phyloP scores from a whole-genome alignment of 1,139 yeast genomes.

The Taphrina flavorubra region DNA sequence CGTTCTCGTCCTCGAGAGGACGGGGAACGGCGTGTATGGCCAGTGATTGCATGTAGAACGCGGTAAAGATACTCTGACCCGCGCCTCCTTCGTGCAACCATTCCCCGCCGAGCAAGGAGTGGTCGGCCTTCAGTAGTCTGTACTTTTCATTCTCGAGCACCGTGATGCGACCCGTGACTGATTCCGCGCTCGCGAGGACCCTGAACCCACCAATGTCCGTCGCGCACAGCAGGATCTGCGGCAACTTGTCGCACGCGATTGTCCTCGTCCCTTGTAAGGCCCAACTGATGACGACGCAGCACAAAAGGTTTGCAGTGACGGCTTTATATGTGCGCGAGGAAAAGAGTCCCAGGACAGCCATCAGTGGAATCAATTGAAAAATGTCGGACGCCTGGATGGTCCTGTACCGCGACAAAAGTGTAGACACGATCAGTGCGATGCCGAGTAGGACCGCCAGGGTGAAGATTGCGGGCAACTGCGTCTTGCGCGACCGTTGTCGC shows the following conservation, averaged over 20 bases:
- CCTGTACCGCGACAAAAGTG: not conserved
- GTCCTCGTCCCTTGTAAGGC: conserved; percentile 1
- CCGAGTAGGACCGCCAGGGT: not conserved
- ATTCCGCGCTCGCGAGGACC: conserved; percentile 14
- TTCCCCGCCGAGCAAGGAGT: conserved; percentile 36
- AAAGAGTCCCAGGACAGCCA: not conserved
- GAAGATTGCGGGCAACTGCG: conserved; percentile 7
- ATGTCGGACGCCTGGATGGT: conserved; percentile 8
- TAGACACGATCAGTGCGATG: not conserved
- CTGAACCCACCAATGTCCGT: conserved; percentile 14
- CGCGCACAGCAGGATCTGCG: conserved; percentile 8
- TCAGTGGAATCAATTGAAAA: conserved; percentile 2
- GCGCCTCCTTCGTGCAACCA: conserved; percentile 12
- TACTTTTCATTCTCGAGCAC: conserved; percentile 32
- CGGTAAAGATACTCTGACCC: conserved; percentile 31
- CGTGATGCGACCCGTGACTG: conserved; percentile 28
- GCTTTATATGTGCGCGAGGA: conserved; percentile 11
- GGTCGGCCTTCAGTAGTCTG: conserved; percentile 30
- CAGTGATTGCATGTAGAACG: conserved; percentile 38
- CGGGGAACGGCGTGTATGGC: conserved; percentile 16
- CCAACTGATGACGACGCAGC: conserved; percentile 8
- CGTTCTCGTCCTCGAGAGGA: too few relatives aligned
- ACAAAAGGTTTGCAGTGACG: not conserved
- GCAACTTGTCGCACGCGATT: conserved; percentile 8
- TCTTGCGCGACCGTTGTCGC: conserved; percentile 18